Evolutionary conservation across 1,139 yeast genomes (phyloP), one percentile per base, ranked within the genome.

Genomic region (Pichia sp.): DNA sequence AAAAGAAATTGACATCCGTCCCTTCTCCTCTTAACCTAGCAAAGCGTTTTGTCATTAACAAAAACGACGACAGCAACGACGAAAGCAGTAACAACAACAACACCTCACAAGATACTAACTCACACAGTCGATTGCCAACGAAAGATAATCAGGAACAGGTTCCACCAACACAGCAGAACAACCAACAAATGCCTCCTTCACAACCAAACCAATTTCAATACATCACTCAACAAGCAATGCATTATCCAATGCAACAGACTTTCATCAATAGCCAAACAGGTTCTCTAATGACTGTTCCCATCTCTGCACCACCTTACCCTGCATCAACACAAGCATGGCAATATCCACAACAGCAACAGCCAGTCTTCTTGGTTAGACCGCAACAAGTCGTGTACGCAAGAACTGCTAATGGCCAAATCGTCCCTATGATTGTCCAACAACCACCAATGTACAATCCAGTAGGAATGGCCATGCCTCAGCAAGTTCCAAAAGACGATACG

Each of bases 371-470:
- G 8, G 35, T 18, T 10, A 18, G 19, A 21, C 30, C 24, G 15
- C 36, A 24, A 12, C 46, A 42, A 36, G 19, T 30, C n/a, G n/a
- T 17, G 8, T 48, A 46, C 30, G 19, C 47, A 3, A 40, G 20
- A 31, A 34, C 45, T 36, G 34, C 39, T 11, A 43, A 20, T 27
- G 50, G 50, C 11, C 47, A 40, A n/a, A 4, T 46, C 3, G 20
- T 48, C 12, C 52, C 52, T 3, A 37, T 48, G 4, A 9, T 44
- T 21, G 10, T 18, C 21, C 17, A 12, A 14, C 31, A 28, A 28
- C 31, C 31, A 12, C 31, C 11, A 28, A 12, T 11, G 11, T 28
- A 12, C n/a, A 28, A 28, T 28, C 2, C 7, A 8, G 7, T 24
- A 10, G 27, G 27, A 8, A 24, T 24, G 27, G 27, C 10, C 10